A percentile compares a stretch with the other conserved stretches of the same genome.
Conservation (phyloP, 345 rosid genomes). For the Microthlaspi erraticum region DNA sequence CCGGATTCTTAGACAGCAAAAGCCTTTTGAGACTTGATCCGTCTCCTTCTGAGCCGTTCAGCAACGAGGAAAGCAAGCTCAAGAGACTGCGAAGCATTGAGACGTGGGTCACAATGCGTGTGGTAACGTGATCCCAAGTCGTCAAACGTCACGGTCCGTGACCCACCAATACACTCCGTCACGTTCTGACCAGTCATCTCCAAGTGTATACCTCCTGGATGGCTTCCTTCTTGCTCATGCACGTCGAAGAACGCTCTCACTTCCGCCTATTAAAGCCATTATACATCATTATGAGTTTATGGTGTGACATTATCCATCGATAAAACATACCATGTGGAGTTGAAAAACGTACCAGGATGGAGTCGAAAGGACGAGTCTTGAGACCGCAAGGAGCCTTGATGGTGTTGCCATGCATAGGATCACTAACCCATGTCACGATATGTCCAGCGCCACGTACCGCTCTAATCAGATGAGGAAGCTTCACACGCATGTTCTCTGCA, state of each 20-base stretch:
- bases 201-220: slow-evolving; percentile 57
- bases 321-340: too few species aligned
- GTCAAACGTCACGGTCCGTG: slow-evolving; percentile 56
- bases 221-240: slow-evolving; percentile 66
- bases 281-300: too few species aligned
- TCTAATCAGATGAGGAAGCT: too few species aligned
- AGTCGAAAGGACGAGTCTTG: too few species aligned
- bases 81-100: slow-evolving; percentile 63
- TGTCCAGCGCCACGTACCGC: too few species aligned
- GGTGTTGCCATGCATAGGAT: too few species aligned
- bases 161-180: slow-evolving; percentile 63
- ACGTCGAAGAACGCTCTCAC: slow-evolving; percentile 63
- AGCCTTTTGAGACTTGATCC: slow-evolving; percentile 47
- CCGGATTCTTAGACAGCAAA: neutral
- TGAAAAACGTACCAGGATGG: too few species aligned
- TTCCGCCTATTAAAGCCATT: too few species aligned
- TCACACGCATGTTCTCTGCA: too few species aligned
- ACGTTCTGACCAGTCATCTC: slow-evolving; percentile 68
- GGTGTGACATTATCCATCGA: too few species aligned
- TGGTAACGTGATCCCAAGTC: slow-evolving; percentile 40
- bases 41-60: slow-evolving; percentile 61
- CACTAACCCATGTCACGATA: too few species aligned
- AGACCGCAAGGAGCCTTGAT: too few species aligned
- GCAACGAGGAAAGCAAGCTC: slow-evolving; percentile 64
- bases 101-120: slow-evolving; percentile 60